Evolutionary conservation across 306 rosid genomes (phyloP).

Genomic region (Arachis stenosperma): DNA sequence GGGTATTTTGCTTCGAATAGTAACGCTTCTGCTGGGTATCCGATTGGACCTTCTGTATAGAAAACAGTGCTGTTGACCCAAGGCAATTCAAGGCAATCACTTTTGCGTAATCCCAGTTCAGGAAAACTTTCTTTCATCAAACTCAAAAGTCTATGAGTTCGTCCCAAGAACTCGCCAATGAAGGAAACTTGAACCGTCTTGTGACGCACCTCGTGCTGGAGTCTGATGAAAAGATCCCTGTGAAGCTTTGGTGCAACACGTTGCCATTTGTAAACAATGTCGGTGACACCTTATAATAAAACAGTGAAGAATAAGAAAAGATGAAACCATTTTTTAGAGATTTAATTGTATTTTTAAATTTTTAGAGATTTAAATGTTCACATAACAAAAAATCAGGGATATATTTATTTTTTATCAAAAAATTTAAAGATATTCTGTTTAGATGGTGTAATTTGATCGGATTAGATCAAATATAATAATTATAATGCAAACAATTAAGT

Average conservation of each 20-base stretch:
- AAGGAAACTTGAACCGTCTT: conserved; percentile 36
- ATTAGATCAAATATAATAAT: too few species aligned
- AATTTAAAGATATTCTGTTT: too few species aligned
- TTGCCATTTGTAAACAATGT: conserved; percentile 22
- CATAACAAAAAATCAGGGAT: too few species aligned
- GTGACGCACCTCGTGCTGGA: not conserved
- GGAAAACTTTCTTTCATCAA: conserved; percentile 48
- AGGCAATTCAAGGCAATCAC: conserved; percentile 46
- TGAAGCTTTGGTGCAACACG: conserved; percentile 38
- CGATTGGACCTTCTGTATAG: not conserved
- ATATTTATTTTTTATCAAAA: too few species aligned
- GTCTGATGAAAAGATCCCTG: conserved; percentile 42
- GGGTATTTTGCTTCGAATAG: not conserved
- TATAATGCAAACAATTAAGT: too few species aligned
- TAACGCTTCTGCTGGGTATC: conserved; percentile 22
- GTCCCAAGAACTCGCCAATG: conserved; percentile 46
- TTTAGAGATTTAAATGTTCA: too few species aligned
- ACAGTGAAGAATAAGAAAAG: too few species aligned
- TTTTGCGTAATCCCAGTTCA: conserved; percentile 46
- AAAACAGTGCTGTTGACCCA: conserved; percentile 51
- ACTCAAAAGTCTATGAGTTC: conserved; percentile 27
- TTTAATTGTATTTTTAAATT: too few species aligned
- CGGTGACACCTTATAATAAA: conserved; percentile 38
- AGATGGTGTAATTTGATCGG: too few species aligned
- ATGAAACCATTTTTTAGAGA: too few species aligned